phyloP scores from a whole-genome alignment of 202 grass and related monocot genomes.

The Cymbopogon flexuosus region DNA sequence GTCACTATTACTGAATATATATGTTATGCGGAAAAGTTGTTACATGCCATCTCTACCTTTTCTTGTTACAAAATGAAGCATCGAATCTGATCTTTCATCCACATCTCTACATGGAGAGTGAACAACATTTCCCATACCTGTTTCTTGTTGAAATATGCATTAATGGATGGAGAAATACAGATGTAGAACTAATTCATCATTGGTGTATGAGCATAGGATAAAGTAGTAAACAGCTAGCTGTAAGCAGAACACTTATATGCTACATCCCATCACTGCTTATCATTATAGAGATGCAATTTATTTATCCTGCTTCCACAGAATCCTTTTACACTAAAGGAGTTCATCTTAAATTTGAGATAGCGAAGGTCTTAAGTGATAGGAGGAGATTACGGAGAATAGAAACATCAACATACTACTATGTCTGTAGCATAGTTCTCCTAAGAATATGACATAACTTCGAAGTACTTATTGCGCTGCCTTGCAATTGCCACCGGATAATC shows the following conservation, averaged over 20 bases:
- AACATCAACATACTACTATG: neutral
- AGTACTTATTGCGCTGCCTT: slow-evolving; percentile 17
- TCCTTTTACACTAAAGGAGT: neutral
- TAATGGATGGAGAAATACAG: neutral
- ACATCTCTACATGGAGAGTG: neutral
- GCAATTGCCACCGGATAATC: neutral
- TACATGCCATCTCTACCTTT: neutral
- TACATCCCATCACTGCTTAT: neutral
- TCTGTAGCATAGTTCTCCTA: neutral
- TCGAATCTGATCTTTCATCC: neutral
- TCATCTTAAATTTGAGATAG: neutral
- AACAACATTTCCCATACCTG: neutral
- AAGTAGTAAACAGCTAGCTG: neutral
- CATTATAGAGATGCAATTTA: neutral
- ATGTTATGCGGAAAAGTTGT: neutral
- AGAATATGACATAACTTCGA: neutral
- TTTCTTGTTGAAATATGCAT: slow-evolving; percentile 16
- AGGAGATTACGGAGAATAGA: neutral
- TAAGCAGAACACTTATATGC: neutral
- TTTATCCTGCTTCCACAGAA: neutral
- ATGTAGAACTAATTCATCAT: neutral
- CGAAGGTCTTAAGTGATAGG: neutral
- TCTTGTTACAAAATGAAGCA: neutral
- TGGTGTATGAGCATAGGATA: neutral
- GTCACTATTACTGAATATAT: neutral